These are phyloP conservation scores for Claviceps sorghi DNA, from an alignment of 2,329 filamentous ascomycete genomes.

Conservation along the genomic window DNA sequence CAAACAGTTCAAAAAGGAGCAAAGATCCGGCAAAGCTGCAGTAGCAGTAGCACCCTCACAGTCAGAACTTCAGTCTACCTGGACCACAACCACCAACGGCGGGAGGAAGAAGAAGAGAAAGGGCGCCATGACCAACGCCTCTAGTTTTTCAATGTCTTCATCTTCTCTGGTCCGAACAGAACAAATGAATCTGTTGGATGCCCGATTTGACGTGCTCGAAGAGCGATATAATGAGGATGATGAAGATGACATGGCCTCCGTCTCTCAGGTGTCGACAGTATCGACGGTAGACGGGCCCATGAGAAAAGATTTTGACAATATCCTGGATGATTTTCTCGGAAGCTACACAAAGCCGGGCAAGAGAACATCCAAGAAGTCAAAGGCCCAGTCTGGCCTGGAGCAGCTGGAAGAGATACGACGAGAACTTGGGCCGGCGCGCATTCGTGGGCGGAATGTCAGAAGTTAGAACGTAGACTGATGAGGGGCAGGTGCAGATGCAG, in stretches of 20 bases:
- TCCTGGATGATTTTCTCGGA: conserved; percentile 86
- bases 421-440: conserved; percentile 61
- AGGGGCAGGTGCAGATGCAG: not conserved
- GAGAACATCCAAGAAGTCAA: conserved; percentile 64
- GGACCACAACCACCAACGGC: conserved; percentile 64
- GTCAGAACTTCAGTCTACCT: conserved; percentile 53
- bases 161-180: conserved; percentile 80
- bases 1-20: conserved; percentile 82
- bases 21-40: conserved; percentile 30
- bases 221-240: conserved; percentile 49
- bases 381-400: conserved; percentile 65
- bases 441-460: conserved; percentile 23
- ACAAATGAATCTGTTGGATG: conserved; percentile 70
- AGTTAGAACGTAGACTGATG: not conserved
- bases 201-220: conserved; percentile 82
- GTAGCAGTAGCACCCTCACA: conserved; percentile 26
- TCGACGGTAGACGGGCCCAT: conserved; percentile 56
- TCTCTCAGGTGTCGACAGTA: conserved; percentile 46
- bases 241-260: conserved; percentile 37
- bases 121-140: conserved; percentile 77
- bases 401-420: conserved; percentile 82
- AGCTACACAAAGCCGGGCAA: conserved; percentile 58
- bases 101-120: conserved; percentile 88
- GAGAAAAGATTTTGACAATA: conserved; percentile 67
- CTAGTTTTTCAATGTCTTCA: conserved; percentile 82